Percentiles rank a stretch among this genome's conserved stretches.
Evolutionary conservation across 176 grass and related monocot species (phyloP).

Genomic region (Triticum monococcum): DNA sequence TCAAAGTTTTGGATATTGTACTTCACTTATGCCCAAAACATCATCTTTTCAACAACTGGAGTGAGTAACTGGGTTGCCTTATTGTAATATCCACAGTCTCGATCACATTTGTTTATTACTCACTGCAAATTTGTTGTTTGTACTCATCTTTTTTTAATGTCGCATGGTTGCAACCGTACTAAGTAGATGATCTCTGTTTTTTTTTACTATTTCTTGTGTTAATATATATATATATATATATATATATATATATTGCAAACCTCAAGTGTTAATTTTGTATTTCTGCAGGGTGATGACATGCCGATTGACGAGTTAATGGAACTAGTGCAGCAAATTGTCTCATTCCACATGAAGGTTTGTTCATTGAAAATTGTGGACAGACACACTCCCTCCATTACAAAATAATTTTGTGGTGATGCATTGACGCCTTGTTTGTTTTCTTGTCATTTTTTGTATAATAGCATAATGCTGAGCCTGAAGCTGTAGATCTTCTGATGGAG

Average conservation of each 20-base stretch:
- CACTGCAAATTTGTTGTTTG: neutral
- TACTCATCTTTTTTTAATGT: neutral
- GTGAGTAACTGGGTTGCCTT: neutral
- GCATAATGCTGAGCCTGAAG: conserved; percentile 98
- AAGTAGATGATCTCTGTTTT: neutral
- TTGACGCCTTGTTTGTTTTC: neutral
- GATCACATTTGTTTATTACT: neutral
- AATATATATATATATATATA: no score
- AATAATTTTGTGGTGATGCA: neutral
- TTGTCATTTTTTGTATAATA: conserved; percentile 34
- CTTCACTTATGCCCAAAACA: neutral
- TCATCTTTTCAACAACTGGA: neutral
- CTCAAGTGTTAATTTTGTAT: neutral
- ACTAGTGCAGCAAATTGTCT: conserved; percentile 96
- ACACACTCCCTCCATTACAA: neutral
- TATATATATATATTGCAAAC: neutral
- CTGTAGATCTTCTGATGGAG: conserved; percentile 99
- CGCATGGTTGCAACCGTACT: neutral
- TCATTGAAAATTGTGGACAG: neutral
- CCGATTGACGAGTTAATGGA: conserved; percentile 90
- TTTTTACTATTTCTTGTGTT: neutral
- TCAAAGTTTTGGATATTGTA: neutral
- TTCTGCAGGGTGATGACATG: conserved; percentile 81
- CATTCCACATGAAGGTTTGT: conserved; percentile 98
- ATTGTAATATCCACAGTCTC: neutral